Evolutionary conservation across 139 green algal species (phyloP), one percentile per base, ranked within the genome.

Genomic region (Bryopsis sp.): DNA sequence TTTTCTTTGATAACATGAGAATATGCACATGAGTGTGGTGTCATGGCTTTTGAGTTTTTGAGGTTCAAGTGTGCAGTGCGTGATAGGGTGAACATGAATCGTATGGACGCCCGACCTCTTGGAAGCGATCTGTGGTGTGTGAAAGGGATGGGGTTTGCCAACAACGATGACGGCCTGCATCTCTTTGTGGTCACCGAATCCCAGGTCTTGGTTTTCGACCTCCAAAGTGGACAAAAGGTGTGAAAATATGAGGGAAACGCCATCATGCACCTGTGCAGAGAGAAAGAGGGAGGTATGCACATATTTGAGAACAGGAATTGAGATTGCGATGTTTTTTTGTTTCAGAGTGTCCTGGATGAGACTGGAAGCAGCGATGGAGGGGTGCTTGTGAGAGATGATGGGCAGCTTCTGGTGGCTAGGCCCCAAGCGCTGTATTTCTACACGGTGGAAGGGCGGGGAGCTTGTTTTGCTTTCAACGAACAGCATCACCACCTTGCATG

Each of bases 101-200:
- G 43, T 8, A 15, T 65, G 6, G 43, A 43, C n/a, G 58, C 58
- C 26, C 58, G 43, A 11, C 58, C 31, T 46, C 26, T 43, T n/a
- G 58, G 58, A 15, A 65, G 58, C 29, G 58, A 65, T 43, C 28
- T 8, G 28, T 65, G 39, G 8, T 65, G 58, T 43, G 58, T 65
- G 3, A 65, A 65, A 39, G 58, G 58, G 43, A 15, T 65, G 6
- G 58, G 58, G 15, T 47, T 65, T 39, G 19, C 39, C 29, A 26
- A 7, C 33, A 28, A 7, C 5, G 11, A 34, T 39, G 46, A 47
- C 38, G 28, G 65, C 38, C 28, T 76, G 65, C 77, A 81, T 43
- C 72, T 93, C 37, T 92, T 82, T 39, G 83, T 76, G 5, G 80
- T 89, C 33, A 85, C 84, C 0, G 82, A 88, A 79, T 78, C 75